Base-by-base conservation (phyloP, 805 yeast species). In the Wickerhamomyces strasburgensis region DNA sequence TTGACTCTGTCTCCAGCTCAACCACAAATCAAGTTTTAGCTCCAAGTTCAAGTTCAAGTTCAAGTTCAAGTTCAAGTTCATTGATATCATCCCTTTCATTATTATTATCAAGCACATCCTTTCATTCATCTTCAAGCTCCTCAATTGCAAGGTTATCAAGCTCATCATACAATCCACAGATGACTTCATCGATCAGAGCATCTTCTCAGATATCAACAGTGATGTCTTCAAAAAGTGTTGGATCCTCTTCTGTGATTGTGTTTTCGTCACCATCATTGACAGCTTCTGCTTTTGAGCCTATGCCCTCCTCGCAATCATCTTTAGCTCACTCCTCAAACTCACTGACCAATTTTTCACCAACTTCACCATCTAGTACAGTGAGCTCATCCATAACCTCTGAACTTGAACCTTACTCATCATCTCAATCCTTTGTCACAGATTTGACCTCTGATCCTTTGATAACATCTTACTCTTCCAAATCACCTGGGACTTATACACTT, bases 321-420 rank as follows among this genome's bases (percentile, higher is more conserved):
- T 27, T 14, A 19, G 19, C 13, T 11, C 27, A 14, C 3, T 27
- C 25, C 14, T 27, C 36, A 17, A n/a, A n/a, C n/a, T n/a, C n/a
- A n/a, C n/a, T n/a, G n/a, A n/a, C n/a, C n/a, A n/a, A n/a, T n/a
- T n/a, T n/a, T n/a, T 18, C 21, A 6, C 4, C 26, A 19, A 19
- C 18, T 27, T 30, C 29, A 14, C n/a, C 17, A 14, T 23, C 31
- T 5, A 24, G 19, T 24, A 15, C 30, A 10, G 33, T n/a, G 15
- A 27, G 28, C 17, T 30, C 38, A 16, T 28, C 14, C 13, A 21
- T 26, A 13, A 31, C 40, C 11, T 36, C 35, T n/a, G 27, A 14
- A 21, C 30, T n/a, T n/a, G n/a, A n/a, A n/a, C n/a, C 9, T 5
- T 31, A 31, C n/a, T 31, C 29, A 19, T 24, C 30, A 18, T 17